These are phyloP conservation scores for Zanthoxylum bungeanum DNA, from an alignment of 345 rosid species.

Conservation along the genomic window DNA sequence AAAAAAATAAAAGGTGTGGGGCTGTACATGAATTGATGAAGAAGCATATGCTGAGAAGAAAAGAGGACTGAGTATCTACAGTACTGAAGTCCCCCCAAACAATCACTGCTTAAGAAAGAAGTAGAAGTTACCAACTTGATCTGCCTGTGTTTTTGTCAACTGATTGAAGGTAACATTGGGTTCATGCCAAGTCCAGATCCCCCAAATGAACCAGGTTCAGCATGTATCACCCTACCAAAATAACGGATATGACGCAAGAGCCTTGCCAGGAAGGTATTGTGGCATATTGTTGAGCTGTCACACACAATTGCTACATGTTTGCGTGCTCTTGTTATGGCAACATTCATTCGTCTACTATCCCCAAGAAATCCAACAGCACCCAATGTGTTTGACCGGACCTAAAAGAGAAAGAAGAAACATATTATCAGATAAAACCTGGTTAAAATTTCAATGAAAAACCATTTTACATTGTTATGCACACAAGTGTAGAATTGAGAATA, in stretches of 20 bases:
- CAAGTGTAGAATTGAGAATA: not conserved
- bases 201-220: conserved; percentile 72
- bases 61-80: conserved; percentile 3
- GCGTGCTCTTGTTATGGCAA: conserved; percentile 85
- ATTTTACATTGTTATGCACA: not conserved
- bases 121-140: not conserved
- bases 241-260: conserved; percentile 85
- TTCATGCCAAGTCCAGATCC: conserved; percentile 88
- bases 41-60: conserved; percentile 1
- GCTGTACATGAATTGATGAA: conserved; percentile 28
- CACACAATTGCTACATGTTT: conserved; percentile 87
- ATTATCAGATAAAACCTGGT: too few relatives aligned
- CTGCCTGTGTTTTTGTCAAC: conserved; percentile 24
- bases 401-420: not conserved
- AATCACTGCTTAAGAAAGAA: conserved; percentile 6
- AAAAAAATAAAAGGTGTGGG: conserved; percentile 15
- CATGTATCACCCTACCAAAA: conserved; percentile 84
- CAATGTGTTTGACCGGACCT: conserved; percentile 84
- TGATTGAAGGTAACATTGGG: conserved; percentile 85
- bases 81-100: conserved; percentile 8
- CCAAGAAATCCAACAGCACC: conserved; percentile 96
- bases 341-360: conserved; percentile 89
- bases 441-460: not conserved
- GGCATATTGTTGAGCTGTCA: conserved; percentile 95
- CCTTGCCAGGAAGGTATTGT: conserved; percentile 87